phyloP scores from a whole-genome alignment of 768 basidiomycete species.

The Leccinum olivaceopallidum region DNA sequence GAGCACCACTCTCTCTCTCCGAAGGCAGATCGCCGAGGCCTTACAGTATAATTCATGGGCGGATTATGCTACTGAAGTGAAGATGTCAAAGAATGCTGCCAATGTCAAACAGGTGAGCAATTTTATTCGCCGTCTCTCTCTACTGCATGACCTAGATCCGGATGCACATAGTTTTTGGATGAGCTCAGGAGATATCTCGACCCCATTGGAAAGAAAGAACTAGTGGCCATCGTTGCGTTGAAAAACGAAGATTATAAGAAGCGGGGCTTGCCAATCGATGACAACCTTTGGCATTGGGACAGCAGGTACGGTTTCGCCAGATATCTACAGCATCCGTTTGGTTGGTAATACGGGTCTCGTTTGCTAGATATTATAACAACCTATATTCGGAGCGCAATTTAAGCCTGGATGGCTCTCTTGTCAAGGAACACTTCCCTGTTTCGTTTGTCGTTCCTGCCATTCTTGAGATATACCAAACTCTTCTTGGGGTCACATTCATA shows the following conservation, averaged over 20 bases:
- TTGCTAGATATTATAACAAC: slow-evolving; percentile 34
- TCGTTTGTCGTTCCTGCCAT: slow-evolving; percentile 80
- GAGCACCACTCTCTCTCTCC: slow-evolving; percentile 62
- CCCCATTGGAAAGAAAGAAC: slow-evolving; percentile 70
- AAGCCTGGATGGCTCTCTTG: slow-evolving; percentile 69
- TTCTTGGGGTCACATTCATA: slow-evolving; percentile 73
- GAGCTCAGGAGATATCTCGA: slow-evolving; percentile 71
- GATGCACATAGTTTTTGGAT: slow-evolving; percentile 57
- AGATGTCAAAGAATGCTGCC: slow-evolving; percentile 74
- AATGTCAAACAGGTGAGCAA: slow-evolving; percentile 52
- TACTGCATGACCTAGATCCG: neutral
- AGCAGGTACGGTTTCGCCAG: slow-evolving; percentile 53
- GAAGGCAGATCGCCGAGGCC: slow-evolving; percentile 64
- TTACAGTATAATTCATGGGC: slow-evolving; percentile 80
- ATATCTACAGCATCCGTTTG: neutral
- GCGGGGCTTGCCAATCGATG: slow-evolving; percentile 60
- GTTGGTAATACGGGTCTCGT: neutral
- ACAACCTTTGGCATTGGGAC: slow-evolving; percentile 78
- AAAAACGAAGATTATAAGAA: slow-evolving; percentile 72
- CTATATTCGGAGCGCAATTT: slow-evolving; percentile 63
- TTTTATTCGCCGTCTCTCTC: neutral
- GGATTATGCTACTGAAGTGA: slow-evolving; percentile 78
- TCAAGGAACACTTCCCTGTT: slow-evolving; percentile 92
- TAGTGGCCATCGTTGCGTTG: slow-evolving; percentile 60
- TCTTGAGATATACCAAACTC: slow-evolving; percentile 78